Conservation (phyloP, 139 green algal genomes). For the Chlorella sp. region DNA sequence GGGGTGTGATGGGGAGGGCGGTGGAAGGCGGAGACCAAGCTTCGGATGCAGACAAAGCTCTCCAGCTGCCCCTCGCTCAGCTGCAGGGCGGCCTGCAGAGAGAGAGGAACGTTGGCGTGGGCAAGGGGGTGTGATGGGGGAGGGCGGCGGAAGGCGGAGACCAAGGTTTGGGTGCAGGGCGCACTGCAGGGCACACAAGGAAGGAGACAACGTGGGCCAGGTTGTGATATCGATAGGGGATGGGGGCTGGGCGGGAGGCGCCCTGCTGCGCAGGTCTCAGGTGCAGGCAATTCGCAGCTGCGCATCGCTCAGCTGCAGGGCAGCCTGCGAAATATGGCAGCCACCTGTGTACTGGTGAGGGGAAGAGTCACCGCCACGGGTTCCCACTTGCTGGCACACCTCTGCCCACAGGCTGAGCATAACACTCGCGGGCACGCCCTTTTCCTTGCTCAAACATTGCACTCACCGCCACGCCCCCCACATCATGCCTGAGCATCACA, state of each 20-base stretch:
- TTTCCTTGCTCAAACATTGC: not conserved
- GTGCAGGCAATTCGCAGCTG: slow-evolving; percentile 8
- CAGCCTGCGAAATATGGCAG: too few relatives aligned
- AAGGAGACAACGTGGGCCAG: too few relatives aligned
- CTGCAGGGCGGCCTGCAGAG: not conserved
- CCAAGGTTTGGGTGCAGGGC: not conserved
- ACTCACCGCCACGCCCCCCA: slow-evolving; percentile 26
- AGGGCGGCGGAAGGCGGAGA: not conserved
- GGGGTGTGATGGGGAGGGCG: not conserved
- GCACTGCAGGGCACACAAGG: too few relatives aligned
- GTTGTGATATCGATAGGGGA: too few relatives aligned
- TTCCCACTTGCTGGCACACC: too few relatives aligned
- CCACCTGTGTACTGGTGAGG: too few relatives aligned
- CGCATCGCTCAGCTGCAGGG: not conserved
- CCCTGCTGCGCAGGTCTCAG: too few relatives aligned
- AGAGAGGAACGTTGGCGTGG: not conserved
- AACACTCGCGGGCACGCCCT: not conserved
- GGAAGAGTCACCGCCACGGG: too few relatives aligned
- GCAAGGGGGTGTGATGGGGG: not conserved
- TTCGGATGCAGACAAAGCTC: not conserved
- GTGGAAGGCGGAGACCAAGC: not conserved
- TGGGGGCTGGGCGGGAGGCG: too few relatives aligned
- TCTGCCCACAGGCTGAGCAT: too few relatives aligned
- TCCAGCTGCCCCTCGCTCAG: slow-evolving; percentile 2
- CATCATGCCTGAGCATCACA: not conserved